Base-by-base conservation (phyloP, 768 basidiomycete species). In the Asterophora parasitica region DNA sequence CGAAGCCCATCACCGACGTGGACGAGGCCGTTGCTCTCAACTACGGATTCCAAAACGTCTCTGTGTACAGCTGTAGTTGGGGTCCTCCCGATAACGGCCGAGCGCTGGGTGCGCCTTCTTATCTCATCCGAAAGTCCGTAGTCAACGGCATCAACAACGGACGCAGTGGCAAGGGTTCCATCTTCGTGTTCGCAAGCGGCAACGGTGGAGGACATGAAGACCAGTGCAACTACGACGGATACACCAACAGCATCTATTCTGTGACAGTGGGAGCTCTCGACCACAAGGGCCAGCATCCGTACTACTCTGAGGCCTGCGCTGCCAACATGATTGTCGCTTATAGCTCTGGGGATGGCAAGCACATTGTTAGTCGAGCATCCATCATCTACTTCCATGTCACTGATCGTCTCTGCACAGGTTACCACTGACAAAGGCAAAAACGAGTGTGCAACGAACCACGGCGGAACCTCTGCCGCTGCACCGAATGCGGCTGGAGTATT, bases 181-280 rank as follows among this genome's bases (percentile, higher is more conserved):
- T 99, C 49, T 98, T 88, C 55, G 96, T 98, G 15, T 98, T 98
- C 61, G 96, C 96, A 2, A 93, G 91, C 47, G 96, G 96, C 0
- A 99, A 99, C 59, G 96, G 96, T 8, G 96, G 90, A 30, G 77
- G 75, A 7, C 75, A 79, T 48, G 91, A 86, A 10, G 96, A 99
- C 61, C 95, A 98, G 65, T 98, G 96, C 73, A 99, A 99, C 65
- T 98, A 97, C 61, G 95, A 98, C 58, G 96, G 96, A 6, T 99
- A 98, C 64, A 98, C 96, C 4, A 99, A 99, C 63, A 91, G 88
- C 59, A 94, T 97, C 52, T 97, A 91, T 66, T 90, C 88, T 7
- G 82, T 99, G 36, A 98, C 95, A 0, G 91, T 99, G 30, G 84
- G 92, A n/a, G 89, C 96, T 0, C 75, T 97, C 50, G 95, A 98